Percentiles rank a stretch among this genome's conserved stretches.
phyloP scores from a whole-genome alignment of 768 basidiomycete species.

The Rhizopogon salebrosus region DNA sequence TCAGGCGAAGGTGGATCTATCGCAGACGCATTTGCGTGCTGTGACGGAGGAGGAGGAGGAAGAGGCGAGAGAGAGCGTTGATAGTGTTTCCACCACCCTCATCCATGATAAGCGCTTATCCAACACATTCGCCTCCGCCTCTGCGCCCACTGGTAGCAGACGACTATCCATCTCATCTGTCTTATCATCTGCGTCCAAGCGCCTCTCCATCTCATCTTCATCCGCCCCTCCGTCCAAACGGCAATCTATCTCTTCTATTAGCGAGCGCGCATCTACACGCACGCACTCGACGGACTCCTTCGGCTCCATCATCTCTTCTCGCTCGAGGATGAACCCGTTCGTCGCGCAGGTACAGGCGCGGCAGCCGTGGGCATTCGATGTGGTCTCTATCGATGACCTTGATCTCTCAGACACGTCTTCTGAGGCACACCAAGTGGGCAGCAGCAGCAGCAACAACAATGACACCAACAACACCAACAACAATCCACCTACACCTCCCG shows the following conservation, averaged over 20 bases:
- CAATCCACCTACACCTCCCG: slow-evolving; percentile 40
- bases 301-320: slow-evolving; percentile 26
- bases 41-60: slow-evolving; percentile 28
- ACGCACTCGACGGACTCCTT: slow-evolving; percentile 30
- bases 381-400: slow-evolving; percentile 74
- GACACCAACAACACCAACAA: too few relatives aligned
- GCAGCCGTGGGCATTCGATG: slow-evolving; percentile 59
- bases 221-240: slow-evolving; percentile 11
- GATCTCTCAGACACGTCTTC: slow-evolving; percentile 79
- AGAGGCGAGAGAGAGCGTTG: slow-evolving; percentile 10
- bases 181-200: slow-evolving; percentile 10
- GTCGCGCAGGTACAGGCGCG: slow-evolving; percentile 31
- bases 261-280: slow-evolving; percentile 12
- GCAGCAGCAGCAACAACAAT: too few relatives aligned
- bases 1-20: slow-evolving; percentile 5
- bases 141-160: too few relatives aligned
- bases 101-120: slow-evolving; percentile 14
- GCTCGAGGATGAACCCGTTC: slow-evolving; percentile 24
- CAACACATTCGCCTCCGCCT: slow-evolving; percentile 17
- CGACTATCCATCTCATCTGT: neutral
- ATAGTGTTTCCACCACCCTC: neutral
- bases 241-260: neutral
- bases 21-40: slow-evolving; percentile 20
- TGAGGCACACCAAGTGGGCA: slow-evolving; percentile 32
- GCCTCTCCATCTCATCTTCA: neutral